Base-by-base conservation (phyloP, 768 basidiomycete genomes). In the Lactarius evosmus region DNA sequence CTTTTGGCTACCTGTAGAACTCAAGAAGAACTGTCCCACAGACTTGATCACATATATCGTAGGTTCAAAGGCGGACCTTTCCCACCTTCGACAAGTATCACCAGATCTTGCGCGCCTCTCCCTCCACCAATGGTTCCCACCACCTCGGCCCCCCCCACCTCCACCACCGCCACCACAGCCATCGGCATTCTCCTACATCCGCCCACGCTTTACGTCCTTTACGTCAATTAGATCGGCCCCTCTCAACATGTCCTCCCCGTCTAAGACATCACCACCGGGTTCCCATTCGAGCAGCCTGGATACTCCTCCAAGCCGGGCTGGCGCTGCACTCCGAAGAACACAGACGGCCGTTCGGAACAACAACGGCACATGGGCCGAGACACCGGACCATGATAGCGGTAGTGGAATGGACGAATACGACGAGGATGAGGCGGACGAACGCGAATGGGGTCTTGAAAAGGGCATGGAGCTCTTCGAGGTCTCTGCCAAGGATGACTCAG, bases 11-110 rank as follows among this genome's bases (percentile, higher is more conserved):
- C 27, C 70, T 68, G 46, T 76, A 93, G 92, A 94, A 77, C 81
- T 93, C 67, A 93, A 89, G 84, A 92, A 89, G 82, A 93, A 93
- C 73, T 92, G 91, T 70, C 80, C 88, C 49, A 83, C 88, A 55
- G 93, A 95, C 71, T 82, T 95, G 62, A 88, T 96, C 74, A 93
- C 97, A 71, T 94, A 95, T 75, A 92, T 98, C 70, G 94, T 97
- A 70, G 95, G 95, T 62, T 86, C 95, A 67, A 98, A 98, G 75
- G 89, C 91, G 70, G 91, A 93, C 79, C 82, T 93, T 64, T 75
- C 82, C 63, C 78, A 79, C 44, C 80, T 85, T 66, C 85, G 91
- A 53, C 86, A 90, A 71, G 88, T 93, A 67, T 88, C 91, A 7
- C 78, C 88, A 58, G 92, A 93, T 75, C 81, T 89, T 63, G 93